Evolutionary conservation across 179 eudicot species (phyloP), one percentile per base, ranked within the genome.

Genomic region (Beta macrorhiza): DNA sequence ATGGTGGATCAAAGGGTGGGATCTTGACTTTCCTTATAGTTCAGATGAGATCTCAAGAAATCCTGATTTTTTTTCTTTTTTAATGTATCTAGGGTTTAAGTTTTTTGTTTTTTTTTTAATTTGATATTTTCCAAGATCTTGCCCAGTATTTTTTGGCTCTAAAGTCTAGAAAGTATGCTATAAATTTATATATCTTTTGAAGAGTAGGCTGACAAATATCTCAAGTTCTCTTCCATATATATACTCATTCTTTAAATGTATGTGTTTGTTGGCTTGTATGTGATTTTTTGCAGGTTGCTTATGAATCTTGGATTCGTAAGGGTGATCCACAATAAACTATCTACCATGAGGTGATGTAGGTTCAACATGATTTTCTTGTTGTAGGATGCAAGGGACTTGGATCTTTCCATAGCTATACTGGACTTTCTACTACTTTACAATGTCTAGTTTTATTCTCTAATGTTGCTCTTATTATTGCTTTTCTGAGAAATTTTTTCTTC

Each of bases 301-400:
- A 96, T 88, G 98, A 96, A 89, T 97, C 97, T 79, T 94, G 98
- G 99, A 80, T 91, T 47, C 91, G 89, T 84, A 90, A 82, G 82
- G 99, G 99, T 80, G 93, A 92, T 84, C 92, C 97, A 6, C 91
- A 91, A 78, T 98, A 96, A 84, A 89, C 87, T 72, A 88, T 96
- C 78, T 92, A 96, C 85, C 93, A 88, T 78, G 99, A 94, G 85
- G 99, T 90, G 75, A 89, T 80, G 78, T 89, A 92, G 69, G 95
- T 94, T 74, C 87, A 83, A 47, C 98, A 98, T 77, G 99, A 94
- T 88, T 67, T 94, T 37, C 91, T 96, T 79, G 98, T 94, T 71
- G 93, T 96, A 3, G 99, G 99, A 80, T 88, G 94, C 88, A 86
- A 98, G 85, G 99, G 98, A 58, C 98, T 96, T 82, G 97, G 97